Conservation (phyloP, 2,329 filamentous ascomycete species). For the Penicillium hesseltinei region DNA sequence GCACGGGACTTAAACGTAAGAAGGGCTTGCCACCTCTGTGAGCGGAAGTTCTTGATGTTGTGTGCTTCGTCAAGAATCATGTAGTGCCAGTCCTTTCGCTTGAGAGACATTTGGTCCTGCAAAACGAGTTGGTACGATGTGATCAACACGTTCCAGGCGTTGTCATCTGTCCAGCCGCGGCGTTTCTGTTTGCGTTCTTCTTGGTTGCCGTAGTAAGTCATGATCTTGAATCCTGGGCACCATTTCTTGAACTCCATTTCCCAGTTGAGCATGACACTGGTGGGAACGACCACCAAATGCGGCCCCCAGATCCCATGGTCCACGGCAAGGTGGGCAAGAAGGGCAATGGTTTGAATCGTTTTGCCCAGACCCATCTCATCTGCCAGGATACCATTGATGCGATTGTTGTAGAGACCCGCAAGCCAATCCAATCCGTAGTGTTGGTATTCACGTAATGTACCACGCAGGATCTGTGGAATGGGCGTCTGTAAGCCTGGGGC, state of each 20-base stretch:
- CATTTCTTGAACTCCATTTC: slow-evolving; percentile 99
- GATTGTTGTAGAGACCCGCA: slow-evolving; percentile 83
- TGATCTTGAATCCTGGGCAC: slow-evolving; percentile 94
- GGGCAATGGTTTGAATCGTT: slow-evolving; percentile 94
- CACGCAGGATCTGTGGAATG: slow-evolving; percentile 78
- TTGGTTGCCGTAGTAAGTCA: slow-evolving; percentile 92
- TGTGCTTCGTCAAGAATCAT: slow-evolving; percentile 98
- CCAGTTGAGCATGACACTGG: slow-evolving; percentile 98
- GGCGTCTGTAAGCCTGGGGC: slow-evolving; percentile 59
- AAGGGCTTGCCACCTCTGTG: slow-evolving; percentile 92
- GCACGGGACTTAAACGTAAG: slow-evolving; percentile 90
- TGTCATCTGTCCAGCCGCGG: slow-evolving; percentile 87
- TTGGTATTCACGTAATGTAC: slow-evolving; percentile 90
- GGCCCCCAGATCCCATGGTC: slow-evolving; percentile 91
- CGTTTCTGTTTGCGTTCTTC: slow-evolving; percentile 91
- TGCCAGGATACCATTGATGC: slow-evolving; percentile 92
- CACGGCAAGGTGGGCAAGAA: slow-evolving; percentile 88
- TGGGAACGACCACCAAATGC: slow-evolving; percentile 92
- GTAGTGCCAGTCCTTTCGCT: slow-evolving; percentile 91
- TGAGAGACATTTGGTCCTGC: slow-evolving; percentile 91
- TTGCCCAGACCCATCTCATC: slow-evolving; percentile 99
- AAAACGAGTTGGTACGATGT: slow-evolving; percentile 96
- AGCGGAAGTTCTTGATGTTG: slow-evolving; percentile 99
- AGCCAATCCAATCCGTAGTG: slow-evolving; percentile 98
- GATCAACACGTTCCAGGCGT: slow-evolving; percentile 95